A percentile compares a stretch with the other conserved stretches of the same genome.
These are phyloP conservation scores for Trichosporon faecale DNA, from an alignment of 1,284 basidiomycete species.

Conservation along the genomic window DNA sequence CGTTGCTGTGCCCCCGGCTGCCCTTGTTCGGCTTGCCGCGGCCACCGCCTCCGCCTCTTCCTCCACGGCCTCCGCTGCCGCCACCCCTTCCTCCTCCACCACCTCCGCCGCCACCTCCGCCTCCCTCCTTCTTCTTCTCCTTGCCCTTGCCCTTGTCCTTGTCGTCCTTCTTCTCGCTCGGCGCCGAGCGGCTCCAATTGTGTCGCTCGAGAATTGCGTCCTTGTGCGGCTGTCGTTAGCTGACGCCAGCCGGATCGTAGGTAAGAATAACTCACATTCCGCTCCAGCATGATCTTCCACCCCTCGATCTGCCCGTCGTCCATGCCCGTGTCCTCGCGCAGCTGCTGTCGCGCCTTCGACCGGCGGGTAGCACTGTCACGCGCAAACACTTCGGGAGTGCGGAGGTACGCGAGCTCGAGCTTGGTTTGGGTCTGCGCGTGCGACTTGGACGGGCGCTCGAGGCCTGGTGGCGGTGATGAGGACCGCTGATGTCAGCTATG, in stretches of 20 bases:
- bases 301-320: conserved; percentile 78
- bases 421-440: conserved; percentile 57
- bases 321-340: conserved; percentile 65
- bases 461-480: not conserved
- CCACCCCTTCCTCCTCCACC: conserved; percentile 28
- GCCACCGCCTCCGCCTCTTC: conserved; percentile 36
- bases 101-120: conserved; percentile 20
- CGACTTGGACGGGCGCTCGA: not conserved
- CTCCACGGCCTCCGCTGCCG: conserved; percentile 29
- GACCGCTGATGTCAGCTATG: conserved; percentile 11
- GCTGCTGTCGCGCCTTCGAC: conserved; percentile 62
- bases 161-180: conserved; percentile 5
- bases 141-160: conserved; percentile 17
- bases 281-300: conserved; percentile 80
- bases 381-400: conserved; percentile 68
- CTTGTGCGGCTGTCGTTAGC: conserved; percentile 43
- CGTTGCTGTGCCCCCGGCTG: conserved; percentile 50
- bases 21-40: conserved; percentile 42
- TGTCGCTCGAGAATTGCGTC: conserved; percentile 49
- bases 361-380: conserved; percentile 69
- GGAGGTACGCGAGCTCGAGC: conserved; percentile 71
- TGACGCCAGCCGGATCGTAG: not conserved
- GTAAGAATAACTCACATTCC: conserved; percentile 60
- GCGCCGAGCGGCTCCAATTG: conserved; percentile 21
- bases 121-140: conserved; percentile 11